Evolutionary conservation across 78 protist species (phyloP).

Genomic region (Emiliania huxleyi): DNA sequence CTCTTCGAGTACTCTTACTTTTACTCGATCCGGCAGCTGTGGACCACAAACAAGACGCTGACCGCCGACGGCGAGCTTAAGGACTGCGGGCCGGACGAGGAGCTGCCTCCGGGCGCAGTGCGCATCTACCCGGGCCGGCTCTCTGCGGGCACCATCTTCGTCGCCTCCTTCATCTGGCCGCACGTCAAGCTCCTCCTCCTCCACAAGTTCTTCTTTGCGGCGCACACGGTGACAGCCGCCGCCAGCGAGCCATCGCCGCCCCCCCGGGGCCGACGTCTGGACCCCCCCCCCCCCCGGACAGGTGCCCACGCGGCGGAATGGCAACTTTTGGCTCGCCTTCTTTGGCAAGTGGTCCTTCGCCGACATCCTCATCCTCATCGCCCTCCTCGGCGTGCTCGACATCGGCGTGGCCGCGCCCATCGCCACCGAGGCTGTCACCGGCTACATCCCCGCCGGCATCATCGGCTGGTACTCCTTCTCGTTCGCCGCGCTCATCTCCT

Average conservation of each 20-base stretch:
- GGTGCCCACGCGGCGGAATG: not conserved
- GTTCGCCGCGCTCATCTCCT: not conserved
- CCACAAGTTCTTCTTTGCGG: not conserved
- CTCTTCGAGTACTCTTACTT: not conserved
- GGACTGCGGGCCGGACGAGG: not conserved
- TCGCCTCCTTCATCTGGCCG: conserved; percentile 12
- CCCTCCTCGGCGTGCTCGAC: not conserved
- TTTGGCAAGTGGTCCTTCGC: not conserved
- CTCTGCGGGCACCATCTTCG: not conserved
- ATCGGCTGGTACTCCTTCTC: not conserved
- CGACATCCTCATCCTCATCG: not conserved
- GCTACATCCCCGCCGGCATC: not conserved
- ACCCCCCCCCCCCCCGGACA: no score
- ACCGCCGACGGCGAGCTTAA: not conserved
- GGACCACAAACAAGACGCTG: not conserved
- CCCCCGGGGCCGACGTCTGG: no score
- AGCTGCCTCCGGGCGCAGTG: not conserved
- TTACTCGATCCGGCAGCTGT: not conserved
- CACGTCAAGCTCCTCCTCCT: not conserved
- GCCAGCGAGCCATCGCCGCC: no score
- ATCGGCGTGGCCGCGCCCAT: not conserved
- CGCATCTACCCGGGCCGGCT: not conserved
- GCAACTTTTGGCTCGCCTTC: conserved; percentile 1
- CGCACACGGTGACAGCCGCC: no score
- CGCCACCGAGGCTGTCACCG: not conserved